These are phyloP conservation scores for Macadamia tetraphylla DNA, from an alignment of 164 flowering plant species.

Conservation along the genomic window DNA sequence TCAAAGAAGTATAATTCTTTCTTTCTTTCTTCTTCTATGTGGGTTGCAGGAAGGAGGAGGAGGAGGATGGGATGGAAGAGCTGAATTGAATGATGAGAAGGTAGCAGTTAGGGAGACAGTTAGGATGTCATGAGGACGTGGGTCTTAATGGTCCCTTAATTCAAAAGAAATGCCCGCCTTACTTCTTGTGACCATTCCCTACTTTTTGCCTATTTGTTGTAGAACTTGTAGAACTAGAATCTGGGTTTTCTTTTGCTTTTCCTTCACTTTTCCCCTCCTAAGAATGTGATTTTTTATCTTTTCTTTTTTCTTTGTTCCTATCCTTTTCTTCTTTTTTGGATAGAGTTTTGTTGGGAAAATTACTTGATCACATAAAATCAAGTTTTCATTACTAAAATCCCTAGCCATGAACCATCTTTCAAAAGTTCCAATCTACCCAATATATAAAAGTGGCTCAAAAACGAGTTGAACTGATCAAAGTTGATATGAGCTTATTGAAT, in stretches of 20 bases:
- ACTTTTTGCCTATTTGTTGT: slow-evolving; percentile 7
- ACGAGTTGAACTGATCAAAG: too few relatives aligned
- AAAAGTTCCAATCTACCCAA: too few relatives aligned
- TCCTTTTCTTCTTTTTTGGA: too few relatives aligned
- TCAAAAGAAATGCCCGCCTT: slow-evolving; percentile 24
- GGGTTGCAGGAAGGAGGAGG: neutral
- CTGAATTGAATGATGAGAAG: neutral
- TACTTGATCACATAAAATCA: too few relatives aligned
- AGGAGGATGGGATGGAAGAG: neutral
- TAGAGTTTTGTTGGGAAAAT: too few relatives aligned
- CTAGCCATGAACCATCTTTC: too few relatives aligned
- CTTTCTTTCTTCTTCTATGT: neutral
- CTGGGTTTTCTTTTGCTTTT: neutral
- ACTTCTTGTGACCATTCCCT: slow-evolving; percentile 18
- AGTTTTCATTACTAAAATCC: too few relatives aligned
- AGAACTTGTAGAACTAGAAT: slow-evolving; percentile 4
- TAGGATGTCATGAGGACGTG: slow-evolving; percentile 16
- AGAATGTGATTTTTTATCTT: neutral
- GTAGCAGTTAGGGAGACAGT: slow-evolving; percentile 14
- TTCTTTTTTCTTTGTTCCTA: neutral
- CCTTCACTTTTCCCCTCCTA: neutral
- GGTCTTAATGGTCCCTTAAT: slow-evolving; percentile 5
- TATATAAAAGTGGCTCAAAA: too few relatives aligned
- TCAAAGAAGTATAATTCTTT: neutral
- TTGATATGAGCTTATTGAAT: too few relatives aligned